These are phyloP conservation scores for Solanum hybrid DNA, from an alignment of 305 asterid genomes.

Conservation along the genomic window DNA sequence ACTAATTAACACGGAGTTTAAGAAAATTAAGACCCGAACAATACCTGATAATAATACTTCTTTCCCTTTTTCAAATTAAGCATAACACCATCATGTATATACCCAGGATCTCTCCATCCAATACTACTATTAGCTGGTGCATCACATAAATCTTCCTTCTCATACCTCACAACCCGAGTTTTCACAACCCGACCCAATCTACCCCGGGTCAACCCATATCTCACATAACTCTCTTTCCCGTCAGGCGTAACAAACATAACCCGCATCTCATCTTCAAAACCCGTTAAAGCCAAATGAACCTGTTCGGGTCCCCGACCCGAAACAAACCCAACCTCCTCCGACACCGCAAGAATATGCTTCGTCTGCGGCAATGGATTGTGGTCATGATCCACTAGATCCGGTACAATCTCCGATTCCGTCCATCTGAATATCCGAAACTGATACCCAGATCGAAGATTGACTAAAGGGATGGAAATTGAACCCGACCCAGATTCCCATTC, in stretches of 20 bases:
- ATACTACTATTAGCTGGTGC: constrained; percentile 61
- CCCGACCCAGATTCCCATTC: constrained; percentile 85
- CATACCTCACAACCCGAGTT: constrained; percentile 56
- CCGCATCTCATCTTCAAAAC: constrained; percentile 77
- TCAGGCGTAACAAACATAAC: constrained; percentile 82
- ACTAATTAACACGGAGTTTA: neutral
- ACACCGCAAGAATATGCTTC: constrained; percentile 53
- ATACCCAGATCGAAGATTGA: constrained; percentile 63
- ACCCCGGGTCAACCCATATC: constrained; percentile 44
- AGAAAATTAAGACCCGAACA: neutral
- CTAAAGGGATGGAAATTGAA: constrained; percentile 51
- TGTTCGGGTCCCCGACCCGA: constrained; percentile 77
- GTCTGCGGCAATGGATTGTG: constrained; percentile 83
- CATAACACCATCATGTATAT: constrained; percentile 80
- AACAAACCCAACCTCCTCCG: constrained; percentile 43
- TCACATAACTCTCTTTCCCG: constrained; percentile 56
- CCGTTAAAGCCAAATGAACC: constrained; percentile 78
- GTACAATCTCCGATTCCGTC: constrained; percentile 58
- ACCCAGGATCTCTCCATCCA: constrained; percentile 99
- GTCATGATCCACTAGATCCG: constrained; percentile 59
- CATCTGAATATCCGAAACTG: constrained; percentile 80
- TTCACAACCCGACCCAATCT: constrained; percentile 34
- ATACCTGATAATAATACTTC: constrained; percentile 65
- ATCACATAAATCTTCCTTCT: constrained; percentile 83
- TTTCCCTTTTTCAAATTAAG: constrained; percentile 45